Conservation (phyloP, 352 stramenopile genomes). For the Globisporangium middletonii region DNA sequence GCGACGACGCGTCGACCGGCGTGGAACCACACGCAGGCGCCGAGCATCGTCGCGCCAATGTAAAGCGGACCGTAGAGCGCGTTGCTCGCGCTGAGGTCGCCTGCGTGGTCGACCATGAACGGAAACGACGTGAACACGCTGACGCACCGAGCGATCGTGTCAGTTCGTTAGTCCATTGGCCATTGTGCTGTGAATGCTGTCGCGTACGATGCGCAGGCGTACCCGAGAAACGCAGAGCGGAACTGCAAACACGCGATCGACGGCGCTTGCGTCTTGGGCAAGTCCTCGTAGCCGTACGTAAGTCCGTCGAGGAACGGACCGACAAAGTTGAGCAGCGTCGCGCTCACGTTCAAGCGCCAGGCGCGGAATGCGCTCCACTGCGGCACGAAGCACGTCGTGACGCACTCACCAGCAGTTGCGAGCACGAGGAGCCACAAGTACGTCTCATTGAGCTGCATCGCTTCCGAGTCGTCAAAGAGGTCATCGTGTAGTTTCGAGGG, state of each 20-base stretch:
- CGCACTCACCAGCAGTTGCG: constrained; percentile 60
- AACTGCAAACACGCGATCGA: constrained; percentile 58
- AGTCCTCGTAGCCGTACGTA: constrained; percentile 51
- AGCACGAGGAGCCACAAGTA: constrained; percentile 73
- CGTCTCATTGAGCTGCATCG: constrained; percentile 33
- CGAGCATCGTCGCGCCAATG: constrained; percentile 43
- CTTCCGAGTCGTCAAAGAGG: constrained; percentile 15
- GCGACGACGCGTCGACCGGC: constrained; percentile 32
- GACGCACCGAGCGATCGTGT: not conserved
- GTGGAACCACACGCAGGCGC: constrained; percentile 50
- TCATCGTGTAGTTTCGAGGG: constrained; percentile 1
- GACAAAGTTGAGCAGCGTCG: constrained; percentile 66
- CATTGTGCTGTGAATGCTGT: not conserved
- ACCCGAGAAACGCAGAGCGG: constrained; percentile 74
- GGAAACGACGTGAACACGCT: constrained; percentile 87
- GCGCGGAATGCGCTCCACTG: constrained; percentile 27
- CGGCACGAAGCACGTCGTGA: constrained; percentile 76
- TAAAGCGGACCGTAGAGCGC: constrained; percentile 49
- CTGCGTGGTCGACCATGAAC: constrained; percentile 84
- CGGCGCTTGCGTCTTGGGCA: constrained; percentile 17
- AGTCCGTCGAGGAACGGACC: constrained; percentile 74
- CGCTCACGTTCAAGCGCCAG: constrained; percentile 51
- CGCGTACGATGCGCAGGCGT: constrained; percentile 2
- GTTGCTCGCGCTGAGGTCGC: constrained; percentile 47
- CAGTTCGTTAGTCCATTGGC: not conserved